These are phyloP conservation scores for Candolleomyces eurysporus DNA, from an alignment of 768 basidiomycete species.

Conservation along the genomic window DNA sequence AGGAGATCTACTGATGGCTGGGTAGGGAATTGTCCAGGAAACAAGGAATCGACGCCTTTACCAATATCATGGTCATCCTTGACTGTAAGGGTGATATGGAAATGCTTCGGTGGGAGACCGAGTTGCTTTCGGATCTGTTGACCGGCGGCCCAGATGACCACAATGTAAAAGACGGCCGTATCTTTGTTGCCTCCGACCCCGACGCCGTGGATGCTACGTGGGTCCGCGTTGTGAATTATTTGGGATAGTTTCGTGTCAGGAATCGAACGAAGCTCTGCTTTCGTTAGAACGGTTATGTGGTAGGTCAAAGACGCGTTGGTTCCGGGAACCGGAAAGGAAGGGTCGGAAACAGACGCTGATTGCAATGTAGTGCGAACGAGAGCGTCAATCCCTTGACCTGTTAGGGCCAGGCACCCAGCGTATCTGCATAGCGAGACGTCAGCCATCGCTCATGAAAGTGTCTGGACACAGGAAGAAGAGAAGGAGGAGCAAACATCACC, in stretches of 20 bases:
- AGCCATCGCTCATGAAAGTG: too few relatives aligned
- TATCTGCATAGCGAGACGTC: too few relatives aligned
- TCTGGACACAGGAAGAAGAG: too few relatives aligned
- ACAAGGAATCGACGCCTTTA: slow-evolving; percentile 46
- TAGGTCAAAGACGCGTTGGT: slow-evolving; percentile 16
- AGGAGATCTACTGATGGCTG: slow-evolving; percentile 32
- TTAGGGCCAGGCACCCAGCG: too few relatives aligned
- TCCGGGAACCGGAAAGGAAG: neutral
- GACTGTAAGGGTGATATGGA: slow-evolving; percentile 50
- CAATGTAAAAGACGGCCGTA: slow-evolving; percentile 41
- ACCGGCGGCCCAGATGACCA: slow-evolving; percentile 55
- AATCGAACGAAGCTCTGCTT: slow-evolving; percentile 34
- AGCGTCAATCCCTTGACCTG: slow-evolving; percentile 1
- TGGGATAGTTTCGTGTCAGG: slow-evolving; percentile 19
- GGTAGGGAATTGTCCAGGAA: slow-evolving; percentile 30
- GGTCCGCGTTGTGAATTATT: slow-evolving; percentile 20
- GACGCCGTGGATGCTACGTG: slow-evolving; percentile 30
- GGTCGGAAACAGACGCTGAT: neutral
- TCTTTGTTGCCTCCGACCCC: slow-evolving; percentile 38
- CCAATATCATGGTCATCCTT: slow-evolving; percentile 42
- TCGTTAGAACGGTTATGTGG: slow-evolving; percentile 41
- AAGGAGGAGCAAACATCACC: too few relatives aligned
- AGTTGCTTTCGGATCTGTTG: slow-evolving; percentile 48
- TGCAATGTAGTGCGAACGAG: slow-evolving; percentile 5
- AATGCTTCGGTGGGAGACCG: slow-evolving; percentile 51